Evolutionary conservation across 1,284 basidiomycete genomes (phyloP), one percentile per base, ranked within the genome.

Genomic region (Hemileia vastatrix): DNA sequence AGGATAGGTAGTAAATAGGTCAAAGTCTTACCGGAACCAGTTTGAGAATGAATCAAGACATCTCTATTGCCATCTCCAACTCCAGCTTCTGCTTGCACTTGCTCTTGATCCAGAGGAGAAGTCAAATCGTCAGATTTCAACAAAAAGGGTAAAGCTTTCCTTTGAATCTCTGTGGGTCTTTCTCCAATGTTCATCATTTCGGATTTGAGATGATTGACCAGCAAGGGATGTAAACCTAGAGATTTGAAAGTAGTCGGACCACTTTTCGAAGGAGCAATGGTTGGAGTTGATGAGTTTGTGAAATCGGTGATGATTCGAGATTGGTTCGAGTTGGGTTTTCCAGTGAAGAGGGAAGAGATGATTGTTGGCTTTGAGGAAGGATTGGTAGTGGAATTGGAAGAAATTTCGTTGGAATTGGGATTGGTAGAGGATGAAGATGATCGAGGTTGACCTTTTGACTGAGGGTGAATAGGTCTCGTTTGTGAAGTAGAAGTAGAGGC

Each of bases 131-230:
- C 64, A 1, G 77, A 72, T 9, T 79, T 77, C 1, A 92, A 79
- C 50, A 96, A 81, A 45, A 84, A 80, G 3, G 90, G 86, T 18
- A 98, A 79, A 1, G 87, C 83, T 6, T 85, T 83, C 65, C 87
- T 82, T 77, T 98, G 94, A 67, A 97, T 93, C 4, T 88, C 85
- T 0, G 94, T 98, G 0, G 95, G 95, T n/a, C n/a, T n/a, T 67
- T 86, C 86, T 18, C 81, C 77, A 52, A 98, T 89, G 45, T 80
- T 79, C 84, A 97, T 86, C 78, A 92, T 95, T 21, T 77, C 80
- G 27, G 67, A 65, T 11, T 82, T 79, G 6, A 98, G 80, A 76
- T 96, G 93, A 2, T 86, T 76, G 52, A 85, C 82, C 31, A 98
- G 81, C 32, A 95, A 81, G 1, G 87, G 85, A 73, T 93, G 83